A percentile compares a stretch with the other conserved stretches of the same genome.
Conservation (phyloP, 257 asterid genomes). For the Fraxinus cuspidata region DNA sequence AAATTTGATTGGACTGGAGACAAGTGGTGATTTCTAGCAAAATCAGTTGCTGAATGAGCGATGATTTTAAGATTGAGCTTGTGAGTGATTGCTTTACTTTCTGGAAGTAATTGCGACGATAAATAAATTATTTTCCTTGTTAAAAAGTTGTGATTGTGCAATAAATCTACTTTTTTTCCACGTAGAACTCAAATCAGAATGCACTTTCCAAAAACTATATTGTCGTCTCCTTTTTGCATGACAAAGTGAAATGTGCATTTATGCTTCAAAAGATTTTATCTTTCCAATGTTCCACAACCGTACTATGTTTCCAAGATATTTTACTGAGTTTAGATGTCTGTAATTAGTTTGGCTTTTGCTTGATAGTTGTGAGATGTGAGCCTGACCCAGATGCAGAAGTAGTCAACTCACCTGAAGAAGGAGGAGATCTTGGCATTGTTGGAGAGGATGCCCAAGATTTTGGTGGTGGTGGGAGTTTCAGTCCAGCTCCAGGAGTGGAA, state of each 20-base stretch:
- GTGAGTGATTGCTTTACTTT: background rate
- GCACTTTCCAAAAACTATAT: conserved; percentile 3
- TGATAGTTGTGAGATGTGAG: conserved; percentile 72
- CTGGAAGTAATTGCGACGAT: background rate
- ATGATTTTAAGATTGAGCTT: conserved; percentile 1
- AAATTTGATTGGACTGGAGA: conserved; percentile 14
- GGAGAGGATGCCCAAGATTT: conserved; percentile 87
- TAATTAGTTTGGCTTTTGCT: conserved; percentile 14
- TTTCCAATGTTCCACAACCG: background rate
- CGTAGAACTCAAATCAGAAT: background rate
- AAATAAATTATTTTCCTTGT: background rate
- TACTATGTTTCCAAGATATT: background rate
- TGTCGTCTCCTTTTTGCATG: background rate
- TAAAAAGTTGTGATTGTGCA: background rate
- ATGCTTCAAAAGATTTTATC: background rate
- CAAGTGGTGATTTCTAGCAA: conserved; percentile 8
- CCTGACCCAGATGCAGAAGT: conserved; percentile 61
- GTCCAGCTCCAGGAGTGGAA: conserved; percentile 84
- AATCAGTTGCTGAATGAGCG: conserved; percentile 14
- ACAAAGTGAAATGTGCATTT: background rate
- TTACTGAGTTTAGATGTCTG: background rate
- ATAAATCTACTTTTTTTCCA: background rate
- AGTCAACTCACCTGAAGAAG: conserved; percentile 57
- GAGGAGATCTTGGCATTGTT: conserved; percentile 76
- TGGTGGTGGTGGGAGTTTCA: conserved; percentile 58